A percentile compares a stretch with the other conserved stretches of the same genome.
Conservation (phyloP, 139 green algal species). For the Gonium pectorale region DNA sequence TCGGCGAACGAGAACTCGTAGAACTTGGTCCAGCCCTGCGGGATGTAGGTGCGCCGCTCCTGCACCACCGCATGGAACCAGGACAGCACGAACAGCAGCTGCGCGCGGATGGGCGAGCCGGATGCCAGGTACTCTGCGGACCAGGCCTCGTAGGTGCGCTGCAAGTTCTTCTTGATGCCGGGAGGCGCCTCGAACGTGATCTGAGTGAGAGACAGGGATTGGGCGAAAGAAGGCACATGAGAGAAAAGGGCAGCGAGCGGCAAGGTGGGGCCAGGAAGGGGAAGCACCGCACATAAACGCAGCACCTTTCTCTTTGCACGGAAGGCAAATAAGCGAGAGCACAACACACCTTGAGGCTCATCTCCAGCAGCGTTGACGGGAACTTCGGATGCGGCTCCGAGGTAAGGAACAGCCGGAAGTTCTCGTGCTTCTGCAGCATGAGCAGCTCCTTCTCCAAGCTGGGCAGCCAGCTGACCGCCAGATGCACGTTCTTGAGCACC, state of each 20-base stretch:
- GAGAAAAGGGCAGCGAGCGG: too few species aligned
- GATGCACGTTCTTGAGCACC: slow-evolving; percentile 90
- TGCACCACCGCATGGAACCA: slow-evolving; percentile 91
- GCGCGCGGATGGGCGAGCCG: slow-evolving; percentile 61
- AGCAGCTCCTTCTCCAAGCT: slow-evolving; percentile 80
- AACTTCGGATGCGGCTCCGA: slow-evolving; percentile 76
- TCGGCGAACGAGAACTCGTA: slow-evolving; percentile 90
- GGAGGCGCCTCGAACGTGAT: slow-evolving; percentile 87
- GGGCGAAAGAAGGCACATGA: too few species aligned
- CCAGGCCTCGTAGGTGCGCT: slow-evolving; percentile 81
- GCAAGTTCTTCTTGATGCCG: slow-evolving; percentile 88
- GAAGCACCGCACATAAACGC: too few species aligned
- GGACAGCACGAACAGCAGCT: slow-evolving; percentile 88
- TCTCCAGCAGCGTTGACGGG: slow-evolving; percentile 81
- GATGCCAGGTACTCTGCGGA: slow-evolving; percentile 55
- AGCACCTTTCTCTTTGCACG: too few species aligned
- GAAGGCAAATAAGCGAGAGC: too few species aligned
- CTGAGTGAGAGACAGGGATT: slow-evolving; percentile 43
- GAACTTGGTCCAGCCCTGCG: slow-evolving; percentile 85
- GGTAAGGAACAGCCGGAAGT: slow-evolving; percentile 86
- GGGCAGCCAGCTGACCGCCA: slow-evolving; percentile 82
- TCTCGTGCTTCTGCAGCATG: slow-evolving; percentile 54
- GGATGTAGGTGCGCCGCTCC: slow-evolving; percentile 82
- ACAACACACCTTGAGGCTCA: slow-evolving; percentile 66
- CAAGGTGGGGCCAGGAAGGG: too few species aligned